A percentile compares a stretch with the other conserved stretches of the same genome.
Conservation (phyloP, 2,329 filamentous ascomycete species). For the Fonsecaea pugnacius region DNA sequence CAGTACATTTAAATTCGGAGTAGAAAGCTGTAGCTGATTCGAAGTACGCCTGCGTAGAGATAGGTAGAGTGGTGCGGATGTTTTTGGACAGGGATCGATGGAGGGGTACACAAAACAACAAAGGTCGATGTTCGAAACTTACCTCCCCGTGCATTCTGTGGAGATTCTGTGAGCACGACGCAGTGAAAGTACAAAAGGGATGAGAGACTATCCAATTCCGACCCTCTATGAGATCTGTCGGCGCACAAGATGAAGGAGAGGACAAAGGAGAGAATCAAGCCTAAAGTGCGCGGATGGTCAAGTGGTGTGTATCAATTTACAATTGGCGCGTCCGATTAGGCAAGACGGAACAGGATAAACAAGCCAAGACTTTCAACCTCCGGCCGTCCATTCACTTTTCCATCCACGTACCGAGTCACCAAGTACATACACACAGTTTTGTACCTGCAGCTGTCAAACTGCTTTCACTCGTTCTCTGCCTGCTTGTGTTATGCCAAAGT, state of each 20-base stretch:
- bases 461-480: not conserved
- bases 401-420: not conserved
- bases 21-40: not conserved
- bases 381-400: not conserved
- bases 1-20: not conserved
- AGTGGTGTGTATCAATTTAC: constrained; percentile 16
- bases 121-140: constrained; percentile 17
- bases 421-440: not conserved
- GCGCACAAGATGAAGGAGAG: constrained; percentile 15
- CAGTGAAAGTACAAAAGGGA: not conserved
- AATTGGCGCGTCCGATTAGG: constrained; percentile 28
- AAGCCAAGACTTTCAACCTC: constrained; percentile 14
- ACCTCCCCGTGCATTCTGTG: constrained; percentile 31
- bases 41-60: not conserved
- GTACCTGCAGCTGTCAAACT: not conserved
- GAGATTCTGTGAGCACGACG: not conserved
- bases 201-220: constrained; percentile 1
- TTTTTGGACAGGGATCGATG: constrained; percentile 10
- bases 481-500: not conserved
- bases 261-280: constrained; percentile 3
- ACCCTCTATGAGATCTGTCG: constrained; percentile 1
- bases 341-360: constrained; percentile 14
- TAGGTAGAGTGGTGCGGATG: constrained; percentile 16
- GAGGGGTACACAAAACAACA: constrained; percentile 24
- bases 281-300: constrained; percentile 20